These are phyloP conservation scores for Lagenaria siceraria DNA, from an alignment of 306 rosid genomes.

Conservation along the genomic window DNA sequence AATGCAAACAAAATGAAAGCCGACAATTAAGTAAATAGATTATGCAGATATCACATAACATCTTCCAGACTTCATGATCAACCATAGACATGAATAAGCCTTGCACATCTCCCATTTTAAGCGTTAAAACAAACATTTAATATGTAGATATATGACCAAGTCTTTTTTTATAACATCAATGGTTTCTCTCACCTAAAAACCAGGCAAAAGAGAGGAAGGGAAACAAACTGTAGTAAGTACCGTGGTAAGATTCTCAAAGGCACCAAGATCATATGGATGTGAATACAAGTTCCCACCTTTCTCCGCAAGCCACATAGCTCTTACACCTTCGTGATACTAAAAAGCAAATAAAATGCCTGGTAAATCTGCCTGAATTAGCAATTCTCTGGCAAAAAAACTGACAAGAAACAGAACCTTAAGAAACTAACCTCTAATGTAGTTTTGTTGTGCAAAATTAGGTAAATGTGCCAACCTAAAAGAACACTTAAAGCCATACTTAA, in stretches of 20 bases:
- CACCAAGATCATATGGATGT: constrained; percentile 92
- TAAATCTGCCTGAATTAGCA: neutral
- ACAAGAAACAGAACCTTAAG: neutral
- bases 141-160: neutral
- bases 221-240: constrained; percentile 24
- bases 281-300: constrained; percentile 80
- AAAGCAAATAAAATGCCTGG: constrained; percentile 12
- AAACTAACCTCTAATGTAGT: constrained; percentile 82
- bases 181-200: neutral
- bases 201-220: constrained; percentile 1
- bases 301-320: constrained; percentile 95
- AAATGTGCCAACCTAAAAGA: constrained; percentile 88
- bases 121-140: neutral
- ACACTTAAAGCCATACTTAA: constrained; percentile 54
- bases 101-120: neutral
- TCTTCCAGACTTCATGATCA: neutral
- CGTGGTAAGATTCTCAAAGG: constrained; percentile 67
- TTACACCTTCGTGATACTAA: constrained; percentile 93
- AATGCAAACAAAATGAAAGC: neutral
- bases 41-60: neutral
- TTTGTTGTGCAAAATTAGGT: constrained; percentile 79
- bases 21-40: neutral
- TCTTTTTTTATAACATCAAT: neutral
- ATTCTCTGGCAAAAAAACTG: neutral
- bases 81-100: neutral